Percentiles rank a stretch among this genome's conserved stretches.
Conservation (phyloP, 2,329 filamentous ascomycete genomes). For the Epicoccum nigrum region DNA sequence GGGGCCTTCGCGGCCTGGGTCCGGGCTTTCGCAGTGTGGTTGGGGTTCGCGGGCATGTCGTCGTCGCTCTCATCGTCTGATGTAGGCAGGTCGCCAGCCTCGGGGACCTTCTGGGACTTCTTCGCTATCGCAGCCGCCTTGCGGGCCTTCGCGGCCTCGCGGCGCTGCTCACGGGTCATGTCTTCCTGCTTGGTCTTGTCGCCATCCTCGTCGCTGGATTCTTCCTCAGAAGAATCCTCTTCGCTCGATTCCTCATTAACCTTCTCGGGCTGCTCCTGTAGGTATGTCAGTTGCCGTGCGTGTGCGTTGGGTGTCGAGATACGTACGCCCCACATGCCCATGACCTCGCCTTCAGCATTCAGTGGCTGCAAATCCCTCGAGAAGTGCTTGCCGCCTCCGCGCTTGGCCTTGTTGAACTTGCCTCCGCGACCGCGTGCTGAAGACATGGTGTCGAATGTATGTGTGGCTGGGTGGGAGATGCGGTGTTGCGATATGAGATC, state of each 20-base stretch:
- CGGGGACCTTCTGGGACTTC: slow-evolving; percentile 72
- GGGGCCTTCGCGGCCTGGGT: slow-evolving; percentile 69
- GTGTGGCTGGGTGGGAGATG: slow-evolving; percentile 10
- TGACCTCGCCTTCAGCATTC: slow-evolving; percentile 85
- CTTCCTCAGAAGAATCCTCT: slow-evolving; percentile 53
- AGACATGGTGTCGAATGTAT: slow-evolving; percentile 52
- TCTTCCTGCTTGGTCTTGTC: slow-evolving; percentile 57
- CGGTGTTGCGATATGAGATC: not conserved
- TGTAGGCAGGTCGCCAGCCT: slow-evolving; percentile 85
- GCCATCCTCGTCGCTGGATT: slow-evolving; percentile 50
- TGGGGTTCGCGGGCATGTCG: slow-evolving; percentile 85
- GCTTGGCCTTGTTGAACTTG: slow-evolving; percentile 92
- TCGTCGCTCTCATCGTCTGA: slow-evolving; percentile 64
- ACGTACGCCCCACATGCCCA: slow-evolving; percentile 83
- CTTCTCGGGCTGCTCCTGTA: slow-evolving; percentile 51
- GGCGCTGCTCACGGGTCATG: slow-evolving; percentile 85
- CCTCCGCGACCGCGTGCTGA: slow-evolving; percentile 78
- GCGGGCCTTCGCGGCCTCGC: slow-evolving; percentile 83
- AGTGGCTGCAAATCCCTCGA: slow-evolving; percentile 87
- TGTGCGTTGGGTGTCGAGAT: not conserved
- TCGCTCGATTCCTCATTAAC: slow-evolving; percentile 56
- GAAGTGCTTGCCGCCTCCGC: slow-evolving; percentile 95
- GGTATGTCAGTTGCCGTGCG: slow-evolving; percentile 24
- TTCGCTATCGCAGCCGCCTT: slow-evolving; percentile 87
- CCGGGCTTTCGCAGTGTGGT: slow-evolving; percentile 72